phyloP scores from a whole-genome alignment of 164 flowering plant genomes.

The Vitis amurensis region DNA sequence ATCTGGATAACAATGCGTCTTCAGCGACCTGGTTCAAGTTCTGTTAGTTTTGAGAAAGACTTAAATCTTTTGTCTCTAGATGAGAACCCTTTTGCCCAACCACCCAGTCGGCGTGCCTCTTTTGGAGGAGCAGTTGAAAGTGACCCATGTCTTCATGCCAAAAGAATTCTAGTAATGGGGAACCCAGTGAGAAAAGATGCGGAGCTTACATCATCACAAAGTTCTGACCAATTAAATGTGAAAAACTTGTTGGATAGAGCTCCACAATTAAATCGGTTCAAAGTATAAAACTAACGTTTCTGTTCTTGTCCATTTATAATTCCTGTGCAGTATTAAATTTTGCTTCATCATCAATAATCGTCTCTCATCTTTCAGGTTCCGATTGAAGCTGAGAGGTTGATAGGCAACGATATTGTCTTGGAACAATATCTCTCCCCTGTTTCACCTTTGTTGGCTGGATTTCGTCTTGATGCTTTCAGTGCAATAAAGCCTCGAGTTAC shows the following conservation, averaged over 20 bases:
- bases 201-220: conserved; percentile 39
- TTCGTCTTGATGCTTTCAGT: conserved; percentile 84
- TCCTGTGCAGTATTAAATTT: conserved; percentile 1
- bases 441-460: conserved; percentile 82
- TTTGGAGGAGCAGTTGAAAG: conserved; percentile 59
- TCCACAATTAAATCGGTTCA: conserved; percentile 77
- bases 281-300: conserved; percentile 38
- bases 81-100: conserved; percentile 75
- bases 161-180: conserved; percentile 75
- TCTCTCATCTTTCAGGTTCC: conserved; percentile 60
- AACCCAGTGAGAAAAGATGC: conserved; percentile 49
- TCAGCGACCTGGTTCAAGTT: conserved; percentile 61
- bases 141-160: conserved; percentile 89
- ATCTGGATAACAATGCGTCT: conserved; percentile 86
- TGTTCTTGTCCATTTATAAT: neutral
- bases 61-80: conserved; percentile 74
- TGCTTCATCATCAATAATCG: neutral
- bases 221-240: conserved; percentile 53
- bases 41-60: conserved; percentile 69
- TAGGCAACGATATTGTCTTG: conserved; percentile 59
- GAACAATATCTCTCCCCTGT: conserved; percentile 75
- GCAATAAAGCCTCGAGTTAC: conserved; percentile 76
- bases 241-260: conserved; percentile 71
- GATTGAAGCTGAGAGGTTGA: conserved; percentile 70
- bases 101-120: conserved; percentile 62